phyloP scores from a whole-genome alignment of 768 basidiomycete species.

The Psilocybe subaeruginosa region DNA sequence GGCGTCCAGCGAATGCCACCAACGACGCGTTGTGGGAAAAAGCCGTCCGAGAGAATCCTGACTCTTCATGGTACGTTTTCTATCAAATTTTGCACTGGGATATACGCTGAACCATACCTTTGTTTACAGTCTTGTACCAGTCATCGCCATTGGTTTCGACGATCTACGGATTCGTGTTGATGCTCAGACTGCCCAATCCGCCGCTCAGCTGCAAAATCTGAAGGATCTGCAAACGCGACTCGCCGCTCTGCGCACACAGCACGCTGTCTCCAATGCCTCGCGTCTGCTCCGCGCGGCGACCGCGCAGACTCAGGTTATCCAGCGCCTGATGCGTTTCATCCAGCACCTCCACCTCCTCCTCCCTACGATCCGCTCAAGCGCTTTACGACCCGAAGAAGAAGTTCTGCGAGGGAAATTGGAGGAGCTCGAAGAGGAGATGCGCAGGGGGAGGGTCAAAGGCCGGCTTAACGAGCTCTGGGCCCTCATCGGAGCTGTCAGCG shows the following conservation, averaged over 20 bases:
- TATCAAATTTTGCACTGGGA: background rate
- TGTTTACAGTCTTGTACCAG: conserved; percentile 68
- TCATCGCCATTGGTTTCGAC: conserved; percentile 80
- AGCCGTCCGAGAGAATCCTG: conserved; percentile 80
- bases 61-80: conserved; percentile 67
- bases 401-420: conserved; percentile 70
- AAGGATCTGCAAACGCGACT: conserved; percentile 74
- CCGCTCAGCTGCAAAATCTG: conserved; percentile 67
- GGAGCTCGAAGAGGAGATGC: conserved; percentile 74
- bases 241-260: conserved; percentile 59
- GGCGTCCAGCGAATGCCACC: conserved; percentile 70
- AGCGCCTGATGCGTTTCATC: conserved; percentile 68
- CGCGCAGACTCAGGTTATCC: conserved; percentile 69
- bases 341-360: conserved; percentile 82
- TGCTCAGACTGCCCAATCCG: conserved; percentile 69
- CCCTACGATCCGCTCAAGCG: conserved; percentile 72
- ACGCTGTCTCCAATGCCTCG: conserved; percentile 67
- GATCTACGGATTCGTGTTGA: conserved; percentile 80
- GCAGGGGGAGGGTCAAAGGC: conserved; percentile 62
- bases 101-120: background rate
- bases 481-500: conserved; percentile 71
- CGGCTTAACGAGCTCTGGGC: conserved; percentile 89
- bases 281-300: conserved; percentile 65
- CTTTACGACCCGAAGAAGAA: conserved; percentile 83
- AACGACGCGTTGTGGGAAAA: conserved; percentile 80